Evolutionary conservation across 2,329 filamentous ascomycete genomes (phyloP), one percentile per base, ranked within the genome.

Genomic region (Exophiala sp.): DNA sequence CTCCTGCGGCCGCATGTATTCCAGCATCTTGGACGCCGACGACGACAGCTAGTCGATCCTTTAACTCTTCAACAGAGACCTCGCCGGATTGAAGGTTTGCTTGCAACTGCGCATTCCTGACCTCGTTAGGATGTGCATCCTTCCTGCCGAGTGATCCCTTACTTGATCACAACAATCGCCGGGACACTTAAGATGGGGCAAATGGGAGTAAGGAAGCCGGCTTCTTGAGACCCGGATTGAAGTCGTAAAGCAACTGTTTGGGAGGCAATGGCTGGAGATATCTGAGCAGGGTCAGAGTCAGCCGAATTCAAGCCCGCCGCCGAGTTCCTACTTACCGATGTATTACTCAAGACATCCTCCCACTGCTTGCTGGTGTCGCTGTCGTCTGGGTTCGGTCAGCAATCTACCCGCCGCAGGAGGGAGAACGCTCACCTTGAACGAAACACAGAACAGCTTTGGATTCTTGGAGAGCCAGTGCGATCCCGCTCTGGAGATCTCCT

Each of bases 381-480:
- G 44, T 80, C 79, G 66, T 94, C 87, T 89, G 61, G 18, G 21
- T 57, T 41, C 30, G 22, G 43, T 53, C 27, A 46, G 43, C 18
- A 29, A 22, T 29, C 32, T 41, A 19, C 16, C 45, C 40, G 3
- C 18, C 10, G 21, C 13, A 2, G 9, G 9, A 13, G n/a, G 38
- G 18, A 5, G 24, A 4, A 14, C 43, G 41, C 46, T 34, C 11
- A 88, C 87, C 84, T 63, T 82, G 80, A 24, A 95, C 83, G 67
- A 96, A 94, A 70, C 88, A 95, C 23, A 86, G 78, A 0, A 96
- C 86, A 14, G 85, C 76, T 68, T 91, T 94, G 52, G 80, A 73
- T 65, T 90, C 75, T 53, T 80, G 78, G 5, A 96, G 76, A 10
- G 90, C 88, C 16, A 79, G 73, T 24, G 79, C 76, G 60, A 96